Conservation (phyloP, 352 stramenopile genomes). For the Pythium folliculosum region DNA sequence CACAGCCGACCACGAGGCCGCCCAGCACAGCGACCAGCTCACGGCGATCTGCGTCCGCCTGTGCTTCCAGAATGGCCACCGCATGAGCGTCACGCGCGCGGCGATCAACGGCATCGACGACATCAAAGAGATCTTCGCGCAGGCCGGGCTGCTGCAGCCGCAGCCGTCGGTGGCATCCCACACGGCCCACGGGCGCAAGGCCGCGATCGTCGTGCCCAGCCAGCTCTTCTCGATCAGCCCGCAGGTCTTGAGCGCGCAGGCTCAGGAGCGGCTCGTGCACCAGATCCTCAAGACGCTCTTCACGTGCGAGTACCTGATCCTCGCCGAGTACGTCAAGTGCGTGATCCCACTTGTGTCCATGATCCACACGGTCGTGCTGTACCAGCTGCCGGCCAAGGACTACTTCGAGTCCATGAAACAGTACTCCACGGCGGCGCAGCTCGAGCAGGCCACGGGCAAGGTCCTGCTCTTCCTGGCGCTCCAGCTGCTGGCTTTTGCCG, state of each 20-base stretch:
- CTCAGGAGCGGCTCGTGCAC: slow-evolving; percentile 25
- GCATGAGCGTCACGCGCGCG: slow-evolving; percentile 18
- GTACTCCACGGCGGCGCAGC: slow-evolving; percentile 6
- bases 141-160: not conserved
- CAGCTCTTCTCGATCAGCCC: slow-evolving; percentile 2
- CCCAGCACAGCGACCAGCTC: slow-evolving; percentile 9
- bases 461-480: slow-evolving; percentile 28
- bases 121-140: slow-evolving; percentile 14
- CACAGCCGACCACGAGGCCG: not conserved
- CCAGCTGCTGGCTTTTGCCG: slow-evolving; percentile 33
- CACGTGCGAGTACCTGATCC: slow-evolving; percentile 36
- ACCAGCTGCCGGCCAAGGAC: slow-evolving; percentile 32
- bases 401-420: slow-evolving; percentile 35
- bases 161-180: not conserved
- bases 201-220: slow-evolving; percentile 8
- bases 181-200: not conserved
- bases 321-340: slow-evolving; percentile 46
- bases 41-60: slow-evolving; percentile 17
- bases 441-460: slow-evolving; percentile 6
- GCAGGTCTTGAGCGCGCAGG: slow-evolving; percentile 18
- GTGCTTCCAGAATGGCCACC: slow-evolving; percentile 19
- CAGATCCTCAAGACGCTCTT: slow-evolving; percentile 31
- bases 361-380: slow-evolving; percentile 34
- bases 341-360: slow-evolving; percentile 34
- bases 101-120: slow-evolving; percentile 16